Conservation (phyloP, 2,329 filamentous ascomycete genomes). For the Venturia effusa region DNA sequence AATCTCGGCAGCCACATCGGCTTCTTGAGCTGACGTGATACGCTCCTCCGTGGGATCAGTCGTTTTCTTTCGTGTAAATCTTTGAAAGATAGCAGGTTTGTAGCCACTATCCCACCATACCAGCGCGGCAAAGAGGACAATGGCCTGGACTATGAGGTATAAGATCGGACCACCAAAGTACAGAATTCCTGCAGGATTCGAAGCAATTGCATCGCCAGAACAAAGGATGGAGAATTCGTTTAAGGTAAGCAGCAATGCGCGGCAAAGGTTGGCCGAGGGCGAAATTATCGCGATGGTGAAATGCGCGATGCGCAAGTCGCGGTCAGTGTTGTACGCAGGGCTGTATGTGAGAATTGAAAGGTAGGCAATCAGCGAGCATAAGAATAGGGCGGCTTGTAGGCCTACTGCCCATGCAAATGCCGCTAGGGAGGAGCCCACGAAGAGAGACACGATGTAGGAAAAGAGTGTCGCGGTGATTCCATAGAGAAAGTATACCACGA, state of each 20-base stretch:
- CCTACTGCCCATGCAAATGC: constrained; percentile 77
- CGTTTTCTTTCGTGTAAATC: constrained; percentile 30
- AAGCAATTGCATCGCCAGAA: constrained; percentile 44
- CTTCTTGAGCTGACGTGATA: constrained; percentile 29
- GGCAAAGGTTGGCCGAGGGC: constrained; percentile 64
- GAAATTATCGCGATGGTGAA: constrained; percentile 65
- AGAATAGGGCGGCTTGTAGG: constrained; percentile 47
- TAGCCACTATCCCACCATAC: constrained; percentile 71
- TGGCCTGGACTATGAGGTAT: constrained; percentile 65
- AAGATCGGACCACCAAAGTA: constrained; percentile 77
- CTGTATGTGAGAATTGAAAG: constrained; percentile 52
- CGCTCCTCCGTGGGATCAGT: constrained; percentile 22
- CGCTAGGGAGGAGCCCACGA: constrained; percentile 66
- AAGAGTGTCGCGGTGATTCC: constrained; percentile 67
- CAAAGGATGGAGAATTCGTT: constrained; percentile 81
- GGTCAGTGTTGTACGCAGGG: constrained; percentile 57
- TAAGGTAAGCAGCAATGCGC: constrained; percentile 64
- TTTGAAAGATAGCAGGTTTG: constrained; percentile 46
- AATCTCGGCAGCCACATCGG: constrained; percentile 56
- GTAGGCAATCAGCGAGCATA: constrained; percentile 52
- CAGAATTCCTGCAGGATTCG: constrained; percentile 58
- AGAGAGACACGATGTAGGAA: constrained; percentile 72
- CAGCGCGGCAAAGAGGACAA: constrained; percentile 60
- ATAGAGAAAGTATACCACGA: constrained; percentile 70
- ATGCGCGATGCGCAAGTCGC: constrained; percentile 56